Evolutionary conservation across 345 rosid species (phyloP).

Genomic region (Laguncularia racemosa): DNA sequence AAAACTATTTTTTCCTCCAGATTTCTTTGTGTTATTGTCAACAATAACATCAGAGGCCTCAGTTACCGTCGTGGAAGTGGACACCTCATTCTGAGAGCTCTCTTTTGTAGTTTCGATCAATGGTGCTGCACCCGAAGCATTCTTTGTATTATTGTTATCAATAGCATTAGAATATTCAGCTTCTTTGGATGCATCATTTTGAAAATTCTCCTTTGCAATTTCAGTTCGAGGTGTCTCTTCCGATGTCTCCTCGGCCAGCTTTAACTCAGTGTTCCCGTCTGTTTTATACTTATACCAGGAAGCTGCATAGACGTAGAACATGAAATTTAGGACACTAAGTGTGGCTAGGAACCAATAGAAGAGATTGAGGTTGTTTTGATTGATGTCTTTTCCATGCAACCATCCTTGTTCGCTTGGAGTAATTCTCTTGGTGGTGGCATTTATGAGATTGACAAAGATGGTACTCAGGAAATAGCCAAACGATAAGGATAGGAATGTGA

Average conservation of each 20-base stretch:
- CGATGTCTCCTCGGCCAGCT: neutral
- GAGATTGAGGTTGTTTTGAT: conserved; percentile 28
- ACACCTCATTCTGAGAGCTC: too few relatives aligned
- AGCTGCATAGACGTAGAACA: conserved; percentile 21
- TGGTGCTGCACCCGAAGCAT: too few relatives aligned
- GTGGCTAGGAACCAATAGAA: conserved; percentile 43
- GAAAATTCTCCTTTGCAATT: too few relatives aligned
- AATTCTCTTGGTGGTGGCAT: conserved; percentile 19
- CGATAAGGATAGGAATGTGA: conserved; percentile 29
- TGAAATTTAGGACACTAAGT: conserved; percentile 29
- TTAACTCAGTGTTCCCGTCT: conserved; percentile 2
- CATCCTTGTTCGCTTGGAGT: conserved; percentile 32
- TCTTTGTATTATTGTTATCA: too few relatives aligned
- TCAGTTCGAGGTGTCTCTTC: too few relatives aligned
- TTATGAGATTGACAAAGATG: conserved; percentile 23
- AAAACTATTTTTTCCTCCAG: too few relatives aligned
- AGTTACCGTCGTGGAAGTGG: too few relatives aligned
- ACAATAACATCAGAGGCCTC: too few relatives aligned
- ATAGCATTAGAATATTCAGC: too few relatives aligned
- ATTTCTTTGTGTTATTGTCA: too few relatives aligned
- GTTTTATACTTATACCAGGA: conserved; percentile 41
- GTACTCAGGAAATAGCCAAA: conserved; percentile 34
- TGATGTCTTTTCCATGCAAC: conserved; percentile 25
- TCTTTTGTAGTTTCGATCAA: too few relatives aligned
- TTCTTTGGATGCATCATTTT: too few relatives aligned